Evolutionary conservation across 1,139 yeast species (phyloP), one percentile per base, ranked within the genome.

Genomic region (Starmera stellimalicola): DNA sequence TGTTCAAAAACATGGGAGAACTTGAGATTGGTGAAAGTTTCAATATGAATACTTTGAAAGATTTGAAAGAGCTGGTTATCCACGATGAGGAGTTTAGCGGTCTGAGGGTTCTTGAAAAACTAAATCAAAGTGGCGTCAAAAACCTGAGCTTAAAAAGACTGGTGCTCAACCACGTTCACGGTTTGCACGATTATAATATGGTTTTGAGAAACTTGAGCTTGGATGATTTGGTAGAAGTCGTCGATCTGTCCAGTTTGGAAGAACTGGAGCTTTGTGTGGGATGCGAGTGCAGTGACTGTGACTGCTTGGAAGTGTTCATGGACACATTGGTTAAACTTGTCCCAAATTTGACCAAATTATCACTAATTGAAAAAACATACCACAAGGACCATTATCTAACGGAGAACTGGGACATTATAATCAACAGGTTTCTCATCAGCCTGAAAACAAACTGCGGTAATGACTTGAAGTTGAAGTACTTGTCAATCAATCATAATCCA

Each of bases 321-420:
- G 53, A 48, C 12, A 48, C 48, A 6, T 33, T 67, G 14, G 52
- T 57, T 15, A 57, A 52, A 7, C 37, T 43, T 25, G 43, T 57
- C 34, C 37, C 39, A 0, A 40, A 45, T 1, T 47, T 75, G 16
- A 45, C 43, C 3, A 57, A 57, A n/a, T 41, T 77, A 4, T 59
- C 77, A 0, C 42, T 78, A 3, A 52, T 61, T 3, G 81, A 77
- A 42, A 61, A 57, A 32, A 62, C 68, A 0, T 53, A 55, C 30
- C 62, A 57, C 33, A 57, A 63, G 33, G 63, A 64, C 33, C 84
- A 77, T 48, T 60, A 61, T 30, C 54, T 60, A 26, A 66, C 70
- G 17, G 85, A 78, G 46, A 55, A 59, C 16, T 77, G 75, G 64
- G 85, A 77, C 49, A 55, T 74, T 22, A 54, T 58, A 8, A 54